These are phyloP conservation scores for Alternaria longipes DNA, from an alignment of 2,329 filamentous ascomycete genomes.

Conservation along the genomic window DNA sequence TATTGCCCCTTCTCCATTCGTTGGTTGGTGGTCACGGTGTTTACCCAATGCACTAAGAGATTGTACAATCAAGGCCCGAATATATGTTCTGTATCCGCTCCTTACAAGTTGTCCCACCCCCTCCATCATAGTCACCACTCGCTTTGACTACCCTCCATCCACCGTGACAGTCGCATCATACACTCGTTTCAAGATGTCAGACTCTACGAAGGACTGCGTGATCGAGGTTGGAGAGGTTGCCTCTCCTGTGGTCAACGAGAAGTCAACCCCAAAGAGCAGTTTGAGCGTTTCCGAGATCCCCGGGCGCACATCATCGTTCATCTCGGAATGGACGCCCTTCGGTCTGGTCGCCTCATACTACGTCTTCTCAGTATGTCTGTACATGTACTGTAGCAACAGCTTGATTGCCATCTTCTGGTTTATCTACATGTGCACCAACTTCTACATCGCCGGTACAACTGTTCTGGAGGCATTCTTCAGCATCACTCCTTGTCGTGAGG, in stretches of 20 bases:
- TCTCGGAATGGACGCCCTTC: slow-evolving; percentile 56
- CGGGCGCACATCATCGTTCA: slow-evolving; percentile 37
- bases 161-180: slow-evolving; percentile 14
- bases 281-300: slow-evolving; percentile 10
- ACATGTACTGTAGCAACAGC: slow-evolving; percentile 51
- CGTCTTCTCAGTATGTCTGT: slow-evolving; percentile 53
- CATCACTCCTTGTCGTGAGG: slow-evolving; percentile 49
- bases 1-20: slow-evolving; percentile 8
- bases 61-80: neutral
- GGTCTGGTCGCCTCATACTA: slow-evolving; percentile 55
- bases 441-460: slow-evolving; percentile 55
- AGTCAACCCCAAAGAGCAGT: slow-evolving; percentile 12
- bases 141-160: slow-evolving; percentile 25
- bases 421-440: slow-evolving; percentile 56
- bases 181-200: slow-evolving; percentile 37
- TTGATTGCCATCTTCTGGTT: slow-evolving; percentile 57
- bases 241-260: slow-evolving; percentile 15
- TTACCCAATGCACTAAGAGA: slow-evolving; percentile 7
- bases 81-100: slow-evolving; percentile 16
- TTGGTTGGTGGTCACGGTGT: slow-evolving; percentile 5
- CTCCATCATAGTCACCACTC: slow-evolving; percentile 33
- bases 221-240: slow-evolving; percentile 38
- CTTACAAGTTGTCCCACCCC: slow-evolving; percentile 6
- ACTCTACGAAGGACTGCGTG: slow-evolving; percentile 23
- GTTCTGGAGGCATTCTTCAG: slow-evolving; percentile 55